Base-by-base conservation (phyloP, 2,329 filamentous ascomycete species). In the Apiospora malaysiana region DNA sequence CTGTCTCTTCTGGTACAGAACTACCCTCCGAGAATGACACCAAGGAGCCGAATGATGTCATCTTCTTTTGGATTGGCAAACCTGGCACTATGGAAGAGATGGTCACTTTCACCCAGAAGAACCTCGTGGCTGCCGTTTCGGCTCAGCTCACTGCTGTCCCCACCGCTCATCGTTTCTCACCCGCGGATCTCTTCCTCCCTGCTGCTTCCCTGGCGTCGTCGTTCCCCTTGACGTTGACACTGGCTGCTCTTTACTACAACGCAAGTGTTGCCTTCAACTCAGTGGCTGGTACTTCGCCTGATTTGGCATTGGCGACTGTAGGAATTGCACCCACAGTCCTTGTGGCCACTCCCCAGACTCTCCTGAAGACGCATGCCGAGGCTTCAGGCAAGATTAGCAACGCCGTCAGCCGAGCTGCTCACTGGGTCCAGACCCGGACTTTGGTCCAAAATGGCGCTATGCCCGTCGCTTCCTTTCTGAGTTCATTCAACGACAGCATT, bases 191-290 rank as follows among this genome's bases (percentile, higher is more conserved):
- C 9, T 93, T 99, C 79, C 88, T 98, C 18, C 92, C 95, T 0
- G 94, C 93, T 65, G 94, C 97, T 76, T 90, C 92, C 7, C 89
- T 98, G 65, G 91, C 92, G 9, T 89, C 92, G 75, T 91, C 92
- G 0, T 95, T 97, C 82, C 90, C 94, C 1, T 87, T 98, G 37
- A 89, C 91, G 70, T 86, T 97, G 72, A 94, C 94, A 0, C 86
- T 99, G 71, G 90, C 92, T 0, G 94, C 95, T 0, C 87, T 99
- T 10, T 97, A 91, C 82, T 92, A 90, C 27, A 96, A 97, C 79
- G 88, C 94, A 23, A 96, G 94, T 0, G 83, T 99, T 25, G 94
- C 94, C 37, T 88, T 99, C 77, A 98, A 94, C 82, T 96, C 94
- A 0, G 94, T 97, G 37, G 93, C 94, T 21, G 92, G 92, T 8